These are phyloP conservation scores for Xylariaceae sp. DNA, from an alignment of 2,329 filamentous ascomycete genomes.

Conservation along the genomic window DNA sequence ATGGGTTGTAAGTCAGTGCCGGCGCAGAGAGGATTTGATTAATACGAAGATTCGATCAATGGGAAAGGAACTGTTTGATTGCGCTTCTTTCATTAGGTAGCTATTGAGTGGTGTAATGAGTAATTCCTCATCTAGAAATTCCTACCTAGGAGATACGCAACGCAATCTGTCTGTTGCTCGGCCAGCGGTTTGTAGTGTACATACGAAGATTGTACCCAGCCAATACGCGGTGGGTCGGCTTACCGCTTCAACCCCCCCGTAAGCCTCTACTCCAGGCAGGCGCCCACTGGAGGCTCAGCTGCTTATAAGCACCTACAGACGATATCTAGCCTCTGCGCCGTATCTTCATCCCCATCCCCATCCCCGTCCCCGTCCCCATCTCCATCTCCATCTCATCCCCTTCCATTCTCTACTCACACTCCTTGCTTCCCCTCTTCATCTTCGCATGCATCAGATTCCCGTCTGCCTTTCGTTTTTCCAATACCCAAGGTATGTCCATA, in stretches of 20 bases:
- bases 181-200: too few relatives aligned
- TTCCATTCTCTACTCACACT: conserved; percentile 15
- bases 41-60: too few relatives aligned
- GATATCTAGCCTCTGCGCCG: neutral
- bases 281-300: neutral
- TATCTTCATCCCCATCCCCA: conserved; percentile 4
- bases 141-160: too few relatives aligned
- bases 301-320: neutral
- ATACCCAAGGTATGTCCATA: neutral
- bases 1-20: neutral
- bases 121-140: too few relatives aligned
- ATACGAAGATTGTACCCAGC: too few relatives aligned
- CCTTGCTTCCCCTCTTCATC: conserved; percentile 2
- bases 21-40: too few relatives aligned
- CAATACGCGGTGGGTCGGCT: too few relatives aligned
- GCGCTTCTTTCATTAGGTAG: too few relatives aligned
- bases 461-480: neutral
- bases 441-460: neutral
- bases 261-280: neutral
- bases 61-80: too few relatives aligned
- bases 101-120: too few relatives aligned
- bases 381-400: neutral
- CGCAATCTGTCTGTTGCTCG: too few relatives aligned
- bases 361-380: neutral
- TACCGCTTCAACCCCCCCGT: neutral